Evolutionary conservation across 805 yeast genomes (phyloP).

Genomic region (Candida nonsorbophila): DNA sequence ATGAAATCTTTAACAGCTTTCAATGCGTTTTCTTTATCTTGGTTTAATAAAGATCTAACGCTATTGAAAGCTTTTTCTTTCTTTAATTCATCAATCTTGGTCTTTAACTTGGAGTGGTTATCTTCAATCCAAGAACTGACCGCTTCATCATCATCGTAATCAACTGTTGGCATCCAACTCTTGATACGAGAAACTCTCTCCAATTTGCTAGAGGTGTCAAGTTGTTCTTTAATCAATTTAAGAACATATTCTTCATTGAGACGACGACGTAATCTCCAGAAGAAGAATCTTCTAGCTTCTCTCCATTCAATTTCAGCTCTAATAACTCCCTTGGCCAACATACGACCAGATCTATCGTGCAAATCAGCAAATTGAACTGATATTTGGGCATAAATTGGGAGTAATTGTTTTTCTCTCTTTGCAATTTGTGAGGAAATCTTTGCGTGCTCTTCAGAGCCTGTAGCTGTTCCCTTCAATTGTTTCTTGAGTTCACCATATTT

Average conservation of each 20-base stretch:
- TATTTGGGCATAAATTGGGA: slow-evolving; percentile 88
- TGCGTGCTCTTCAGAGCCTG: slow-evolving; percentile 62
- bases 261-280: slow-evolving; percentile 98
- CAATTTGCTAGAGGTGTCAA: slow-evolving; percentile 55
- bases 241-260: slow-evolving; percentile 86
- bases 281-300: slow-evolving; percentile 90
- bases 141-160: slow-evolving; percentile 65
- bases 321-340: slow-evolving; percentile 92
- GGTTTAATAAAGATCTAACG: slow-evolving; percentile 47
- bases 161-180: slow-evolving; percentile 79
- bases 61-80: slow-evolving; percentile 62
- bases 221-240: slow-evolving; percentile 62
- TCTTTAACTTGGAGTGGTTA: slow-evolving; percentile 59
- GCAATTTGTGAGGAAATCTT: slow-evolving; percentile 59
- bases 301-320: slow-evolving; percentile 81
- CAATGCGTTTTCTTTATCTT: slow-evolving; percentile 24
- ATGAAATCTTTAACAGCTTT: slow-evolving; percentile 32
- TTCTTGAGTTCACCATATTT: slow-evolving; percentile 64
- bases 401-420: slow-evolving; percentile 71
- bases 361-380: slow-evolving; percentile 96
- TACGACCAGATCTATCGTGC: slow-evolving; percentile 96
- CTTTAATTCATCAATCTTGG: slow-evolving; percentile 57
- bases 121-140: slow-evolving; percentile 85
- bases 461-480: slow-evolving; percentile 46
- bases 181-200: slow-evolving; percentile 84